Evolutionary conservation across 1,139 yeast species (phyloP).

Genomic region (Saccharomycopsis crataegensis): DNA sequence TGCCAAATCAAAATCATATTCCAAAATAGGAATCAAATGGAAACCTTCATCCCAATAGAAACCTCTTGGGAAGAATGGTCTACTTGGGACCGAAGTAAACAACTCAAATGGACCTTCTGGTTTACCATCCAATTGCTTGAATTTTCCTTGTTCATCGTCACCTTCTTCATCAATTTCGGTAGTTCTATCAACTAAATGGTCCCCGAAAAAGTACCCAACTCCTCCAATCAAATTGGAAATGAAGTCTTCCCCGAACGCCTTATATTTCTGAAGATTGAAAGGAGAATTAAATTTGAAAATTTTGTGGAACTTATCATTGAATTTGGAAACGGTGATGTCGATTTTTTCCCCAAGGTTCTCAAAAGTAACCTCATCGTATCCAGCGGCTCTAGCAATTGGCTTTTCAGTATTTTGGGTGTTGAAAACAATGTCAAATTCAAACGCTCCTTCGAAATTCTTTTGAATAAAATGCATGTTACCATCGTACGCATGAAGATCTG

Average conservation of each 20-base stretch:
- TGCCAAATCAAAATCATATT: slow-evolving; percentile 79
- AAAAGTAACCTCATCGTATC: slow-evolving; percentile 21
- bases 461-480: slow-evolving; percentile 81
- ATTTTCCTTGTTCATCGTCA: slow-evolving; percentile 36
- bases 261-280: slow-evolving; percentile 39
- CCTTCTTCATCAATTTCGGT: slow-evolving; percentile 62
- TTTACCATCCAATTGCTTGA: slow-evolving; percentile 35
- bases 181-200: slow-evolving; percentile 70
- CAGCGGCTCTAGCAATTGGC: slow-evolving; percentile 3
- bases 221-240: slow-evolving; percentile 86
- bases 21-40: slow-evolving; percentile 74
- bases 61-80: slow-evolving; percentile 94
- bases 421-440: slow-evolving; percentile 68
- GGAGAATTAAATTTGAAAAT: slow-evolving; percentile 53
- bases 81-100: slow-evolving; percentile 81
- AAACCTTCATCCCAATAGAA: slow-evolving; percentile 99
- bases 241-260: slow-evolving; percentile 64
- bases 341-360: slow-evolving; percentile 36
- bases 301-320: slow-evolving; percentile 49
- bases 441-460: slow-evolving; percentile 63
- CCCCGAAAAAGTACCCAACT: slow-evolving; percentile 84
- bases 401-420: slow-evolving; percentile 34
- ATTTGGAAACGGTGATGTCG: slow-evolving; percentile 30
- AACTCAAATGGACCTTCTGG: slow-evolving; percentile 65
- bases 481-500: slow-evolving; percentile 53